These are phyloP conservation scores for Alloteropsis angusta DNA, from an alignment of 202 grass and related monocot species.

Conservation along the genomic window DNA sequence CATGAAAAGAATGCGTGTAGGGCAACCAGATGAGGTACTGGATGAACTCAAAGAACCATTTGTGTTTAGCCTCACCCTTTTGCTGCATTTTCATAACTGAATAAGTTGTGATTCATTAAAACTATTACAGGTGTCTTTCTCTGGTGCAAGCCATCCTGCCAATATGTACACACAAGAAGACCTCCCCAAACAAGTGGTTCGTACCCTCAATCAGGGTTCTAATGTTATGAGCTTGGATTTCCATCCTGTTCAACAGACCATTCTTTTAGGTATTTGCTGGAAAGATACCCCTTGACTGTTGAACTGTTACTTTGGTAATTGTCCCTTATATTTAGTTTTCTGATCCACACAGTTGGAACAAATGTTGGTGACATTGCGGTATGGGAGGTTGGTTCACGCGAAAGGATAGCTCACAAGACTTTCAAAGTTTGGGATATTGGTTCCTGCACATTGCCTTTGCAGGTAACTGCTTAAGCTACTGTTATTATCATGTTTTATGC, in stretches of 20 bases:
- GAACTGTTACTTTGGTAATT: conserved; percentile 4
- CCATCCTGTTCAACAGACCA: conserved; percentile 79
- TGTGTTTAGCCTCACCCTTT: background rate
- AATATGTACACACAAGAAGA: conserved; percentile 93
- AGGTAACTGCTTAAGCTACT: conserved; percentile 40
- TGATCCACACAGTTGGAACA: conserved; percentile 67
- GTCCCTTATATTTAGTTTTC: conserved; percentile 28
- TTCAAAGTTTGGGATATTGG: conserved; percentile 92
- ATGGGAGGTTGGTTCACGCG: conserved; percentile 95
- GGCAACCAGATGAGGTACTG: conserved; percentile 88
- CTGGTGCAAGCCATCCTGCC: conserved; percentile 73
- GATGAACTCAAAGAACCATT: background rate
- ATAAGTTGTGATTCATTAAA: conserved; percentile 8
- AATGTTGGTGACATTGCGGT: conserved; percentile 96
- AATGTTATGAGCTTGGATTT: conserved; percentile 98
- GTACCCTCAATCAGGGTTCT: conserved; percentile 87
- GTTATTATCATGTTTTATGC: background rate
- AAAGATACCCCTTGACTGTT: background rate
- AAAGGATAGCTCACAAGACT: conserved; percentile 88
- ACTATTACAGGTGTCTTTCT: conserved; percentile 62
- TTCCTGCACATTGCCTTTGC: conserved; percentile 69
- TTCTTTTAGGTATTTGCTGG: conserved; percentile 69
- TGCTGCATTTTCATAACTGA: conserved; percentile 9
- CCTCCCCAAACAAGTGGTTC: conserved; percentile 68
- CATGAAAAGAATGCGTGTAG: conserved; percentile 94